These are phyloP conservation scores for Pyrenochaeta sp. DNA, from an alignment of 2,329 filamentous ascomycete genomes.

Conservation along the genomic window DNA sequence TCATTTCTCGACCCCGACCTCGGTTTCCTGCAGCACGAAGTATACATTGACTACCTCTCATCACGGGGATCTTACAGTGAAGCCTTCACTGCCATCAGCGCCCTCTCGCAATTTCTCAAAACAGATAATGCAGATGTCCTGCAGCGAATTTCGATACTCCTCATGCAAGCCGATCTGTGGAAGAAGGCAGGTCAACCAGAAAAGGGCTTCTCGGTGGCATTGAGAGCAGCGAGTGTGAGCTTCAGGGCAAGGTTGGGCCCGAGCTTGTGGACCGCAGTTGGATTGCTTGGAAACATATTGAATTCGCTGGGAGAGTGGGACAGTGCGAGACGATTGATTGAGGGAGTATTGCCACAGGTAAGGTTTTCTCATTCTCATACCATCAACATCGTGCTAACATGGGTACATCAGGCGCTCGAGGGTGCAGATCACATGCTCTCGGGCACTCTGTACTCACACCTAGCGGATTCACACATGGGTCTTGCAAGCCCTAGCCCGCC, in stretches of 20 bases:
- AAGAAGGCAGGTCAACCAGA: slow-evolving; percentile 72
- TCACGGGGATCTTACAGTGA: slow-evolving; percentile 60
- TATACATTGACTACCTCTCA: slow-evolving; percentile 66
- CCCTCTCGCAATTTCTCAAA: slow-evolving; percentile 59
- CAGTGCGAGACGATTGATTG: slow-evolving; percentile 69
- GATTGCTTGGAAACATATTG: slow-evolving; percentile 71
- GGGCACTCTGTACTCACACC: slow-evolving; percentile 71
- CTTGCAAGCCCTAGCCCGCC: slow-evolving; percentile 64
- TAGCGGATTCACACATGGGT: slow-evolving; percentile 82
- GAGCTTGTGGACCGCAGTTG: slow-evolving; percentile 75
- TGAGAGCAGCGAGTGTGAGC: slow-evolving; percentile 77
- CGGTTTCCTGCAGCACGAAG: slow-evolving; percentile 63
- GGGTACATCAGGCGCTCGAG: slow-evolving; percentile 62
- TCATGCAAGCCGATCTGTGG: slow-evolving; percentile 75
- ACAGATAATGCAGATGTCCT: slow-evolving; percentile 68
- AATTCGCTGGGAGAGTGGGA: slow-evolving; percentile 74
- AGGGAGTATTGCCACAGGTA: slow-evolving; percentile 75
- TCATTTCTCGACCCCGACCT: slow-evolving; percentile 64
- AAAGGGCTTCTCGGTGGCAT: slow-evolving; percentile 76
- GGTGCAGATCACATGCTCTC: slow-evolving; percentile 68
- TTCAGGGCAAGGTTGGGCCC: slow-evolving; percentile 73
- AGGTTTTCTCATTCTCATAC: slow-evolving; percentile 12
- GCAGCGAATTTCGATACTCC: slow-evolving; percentile 73
- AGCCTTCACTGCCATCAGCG: slow-evolving; percentile 64
- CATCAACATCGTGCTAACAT: slow-evolving; percentile 7